A percentile compares a stretch with the other conserved stretches of the same genome.
Evolutionary conservation across 768 basidiomycete species (phyloP).

Genomic region (Serpula lacrymans): DNA sequence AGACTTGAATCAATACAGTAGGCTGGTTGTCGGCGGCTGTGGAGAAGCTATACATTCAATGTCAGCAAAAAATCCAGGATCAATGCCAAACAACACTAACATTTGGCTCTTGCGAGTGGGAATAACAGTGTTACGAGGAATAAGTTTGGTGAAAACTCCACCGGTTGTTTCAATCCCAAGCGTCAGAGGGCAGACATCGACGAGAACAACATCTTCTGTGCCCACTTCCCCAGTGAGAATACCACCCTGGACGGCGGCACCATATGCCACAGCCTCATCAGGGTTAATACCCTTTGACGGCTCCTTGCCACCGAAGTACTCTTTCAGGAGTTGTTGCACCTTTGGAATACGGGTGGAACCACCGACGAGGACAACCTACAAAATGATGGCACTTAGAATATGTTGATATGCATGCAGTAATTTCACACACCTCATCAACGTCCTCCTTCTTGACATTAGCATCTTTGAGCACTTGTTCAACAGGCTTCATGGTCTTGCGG

Average conservation of each 20-base stretch:
- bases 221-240: slow-evolving; percentile 94
- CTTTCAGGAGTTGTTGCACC: slow-evolving; percentile 97
- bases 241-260: slow-evolving; percentile 98
- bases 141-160: slow-evolving; percentile 97
- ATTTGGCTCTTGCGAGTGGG: slow-evolving; percentile 97
- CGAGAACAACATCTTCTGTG: slow-evolving; percentile 86
- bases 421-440: slow-evolving; percentile 68
- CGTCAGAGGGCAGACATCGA: slow-evolving; percentile 95
- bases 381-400: background rate
- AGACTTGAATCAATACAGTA: slow-evolving; percentile 95
- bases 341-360: slow-evolving; percentile 99
- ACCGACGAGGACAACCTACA: slow-evolving; percentile 83
- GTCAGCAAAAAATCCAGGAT: background rate
- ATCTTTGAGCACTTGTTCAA: slow-evolving; percentile 98
- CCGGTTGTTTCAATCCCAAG: slow-evolving; percentile 99
- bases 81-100: slow-evolving; percentile 33
- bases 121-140: slow-evolving; percentile 96
- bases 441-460: slow-evolving; percentile 98
- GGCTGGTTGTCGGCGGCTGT: slow-evolving; percentile 91
- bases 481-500: slow-evolving; percentile 99
- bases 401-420: no score
- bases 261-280: slow-evolving; percentile 98
- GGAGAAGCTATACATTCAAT: slow-evolving; percentile 48
- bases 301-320: slow-evolving; percentile 95
- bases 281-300: slow-evolving; percentile 99